phyloP scores from a whole-genome alignment of 2,329 filamentous ascomycete species.

The Phialophora verrucosa region DNA sequence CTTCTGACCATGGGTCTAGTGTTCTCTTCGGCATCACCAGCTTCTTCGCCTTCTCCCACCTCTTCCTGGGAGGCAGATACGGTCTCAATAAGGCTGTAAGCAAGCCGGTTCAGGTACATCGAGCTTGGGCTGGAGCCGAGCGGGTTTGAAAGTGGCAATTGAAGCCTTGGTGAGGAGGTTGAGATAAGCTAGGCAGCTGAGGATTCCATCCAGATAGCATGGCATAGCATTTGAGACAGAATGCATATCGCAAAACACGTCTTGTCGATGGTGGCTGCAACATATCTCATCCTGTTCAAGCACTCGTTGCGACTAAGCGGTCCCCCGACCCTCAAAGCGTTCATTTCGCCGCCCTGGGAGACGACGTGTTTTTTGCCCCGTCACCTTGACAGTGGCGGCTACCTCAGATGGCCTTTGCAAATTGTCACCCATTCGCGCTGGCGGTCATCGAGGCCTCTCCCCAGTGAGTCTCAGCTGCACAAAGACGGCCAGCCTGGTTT shows the following conservation, averaged over 20 bases:
- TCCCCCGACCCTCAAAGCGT: background rate
- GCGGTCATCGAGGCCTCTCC: background rate
- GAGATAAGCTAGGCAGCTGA: background rate
- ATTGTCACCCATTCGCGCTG: background rate
- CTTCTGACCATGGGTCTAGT: conserved; percentile 8
- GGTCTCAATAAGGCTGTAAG: conserved; percentile 13
- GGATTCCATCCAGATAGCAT: background rate
- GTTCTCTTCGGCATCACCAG: conserved; percentile 27
- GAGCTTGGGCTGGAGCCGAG: conserved; percentile 31
- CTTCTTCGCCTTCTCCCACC: conserved; percentile 34
- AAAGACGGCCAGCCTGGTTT: background rate
- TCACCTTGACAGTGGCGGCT: background rate
- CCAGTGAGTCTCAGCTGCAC: background rate
- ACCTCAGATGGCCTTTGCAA: background rate
- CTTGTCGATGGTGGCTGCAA: background rate
- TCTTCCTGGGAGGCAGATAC: conserved; percentile 35
- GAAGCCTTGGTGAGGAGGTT: background rate
- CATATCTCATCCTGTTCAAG: background rate
- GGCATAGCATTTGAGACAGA: background rate
- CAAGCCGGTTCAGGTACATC: conserved; percentile 16
- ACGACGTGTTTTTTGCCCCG: background rate
- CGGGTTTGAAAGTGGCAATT: conserved; percentile 12
- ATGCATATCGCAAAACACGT: background rate
- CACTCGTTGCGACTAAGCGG: background rate
- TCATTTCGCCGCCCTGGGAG: background rate